phyloP scores from a whole-genome alignment of 805 yeast species.

The Barnettozyma salicaria region DNA sequence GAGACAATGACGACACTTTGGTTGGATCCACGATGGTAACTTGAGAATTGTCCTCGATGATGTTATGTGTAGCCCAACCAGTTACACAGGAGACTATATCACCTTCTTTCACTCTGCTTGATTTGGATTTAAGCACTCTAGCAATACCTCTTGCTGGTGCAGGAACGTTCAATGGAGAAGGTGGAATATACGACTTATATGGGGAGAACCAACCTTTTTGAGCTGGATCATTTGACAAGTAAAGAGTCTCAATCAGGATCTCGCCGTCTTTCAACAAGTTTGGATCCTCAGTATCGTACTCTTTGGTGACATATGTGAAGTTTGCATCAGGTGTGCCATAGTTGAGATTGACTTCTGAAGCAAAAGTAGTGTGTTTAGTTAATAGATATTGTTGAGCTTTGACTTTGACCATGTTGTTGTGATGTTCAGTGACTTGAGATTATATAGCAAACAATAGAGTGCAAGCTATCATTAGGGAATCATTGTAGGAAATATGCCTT shows the following conservation, averaged over 20 bases:
- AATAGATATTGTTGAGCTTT: conserved; percentile 29
- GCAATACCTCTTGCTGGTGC: conserved; percentile 48
- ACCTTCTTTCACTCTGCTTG: conserved; percentile 36
- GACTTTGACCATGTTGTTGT: conserved; percentile 30
- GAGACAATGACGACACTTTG: conserved; percentile 28
- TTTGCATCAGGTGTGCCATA: conserved; percentile 23
- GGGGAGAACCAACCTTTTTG: conserved; percentile 50
- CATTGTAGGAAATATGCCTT: too few relatives aligned
- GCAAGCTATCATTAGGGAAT: too few relatives aligned
- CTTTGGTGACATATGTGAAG: conserved; percentile 23
- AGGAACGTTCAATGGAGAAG: conserved; percentile 35
- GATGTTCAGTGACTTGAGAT: too few relatives aligned
- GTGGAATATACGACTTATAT: conserved; percentile 27
- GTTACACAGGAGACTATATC: conserved; percentile 35
- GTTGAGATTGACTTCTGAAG: conserved; percentile 24
- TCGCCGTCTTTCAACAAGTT: conserved; percentile 33
- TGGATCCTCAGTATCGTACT: conserved; percentile 18
- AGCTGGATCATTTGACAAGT: conserved; percentile 57
- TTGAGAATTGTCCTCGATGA: conserved; percentile 24
- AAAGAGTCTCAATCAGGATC: conserved; percentile 37
- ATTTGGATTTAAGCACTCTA: conserved; percentile 42
- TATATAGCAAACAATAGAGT: too few relatives aligned
- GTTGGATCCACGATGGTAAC: conserved; percentile 15
- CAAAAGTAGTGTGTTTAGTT: conserved; percentile 23
- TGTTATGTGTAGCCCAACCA: conserved; percentile 44